phyloP scores from a whole-genome alignment of 495 filamentous ascomycete species.

The Xylaria acuta region DNA sequence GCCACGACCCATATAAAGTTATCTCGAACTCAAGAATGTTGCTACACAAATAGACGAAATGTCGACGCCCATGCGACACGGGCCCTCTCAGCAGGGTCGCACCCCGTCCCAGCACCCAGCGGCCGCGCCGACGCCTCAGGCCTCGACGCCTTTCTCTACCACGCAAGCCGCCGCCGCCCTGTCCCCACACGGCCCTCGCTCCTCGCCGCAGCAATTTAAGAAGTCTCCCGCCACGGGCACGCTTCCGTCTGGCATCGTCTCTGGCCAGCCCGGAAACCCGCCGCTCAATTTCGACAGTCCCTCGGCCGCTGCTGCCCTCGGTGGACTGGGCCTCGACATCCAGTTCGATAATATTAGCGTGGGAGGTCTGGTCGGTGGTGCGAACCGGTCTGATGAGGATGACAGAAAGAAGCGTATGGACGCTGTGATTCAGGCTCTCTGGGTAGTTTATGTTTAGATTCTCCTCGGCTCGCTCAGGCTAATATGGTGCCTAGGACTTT shows the following conservation, averaged over 20 bases:
- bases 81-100: constrained; percentile 55
- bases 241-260: constrained; percentile 37
- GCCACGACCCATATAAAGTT: not conserved
- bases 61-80: constrained; percentile 59
- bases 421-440: constrained; percentile 56
- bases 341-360: constrained; percentile 47
- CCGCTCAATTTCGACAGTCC: constrained; percentile 61
- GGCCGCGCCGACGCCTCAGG: constrained; percentile 59
- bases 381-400: constrained; percentile 59
- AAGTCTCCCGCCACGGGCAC: constrained; percentile 55
- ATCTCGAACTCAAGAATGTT: constrained; percentile 1
- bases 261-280: constrained; percentile 43
- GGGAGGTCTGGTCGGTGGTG: constrained; percentile 39
- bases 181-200: constrained; percentile 56
- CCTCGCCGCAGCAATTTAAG: constrained; percentile 62
- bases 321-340: constrained; percentile 51
- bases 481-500: constrained; percentile 13
- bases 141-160: constrained; percentile 62
- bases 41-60: constrained; percentile 35
- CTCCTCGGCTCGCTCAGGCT: constrained; percentile 26
- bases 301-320: constrained; percentile 56
- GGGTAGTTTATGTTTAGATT: constrained; percentile 37
- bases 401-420: constrained; percentile 63
- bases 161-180: constrained; percentile 47
- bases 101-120: constrained; percentile 55